These are phyloP conservation scores for Zhuliangozyma blackwelliae DNA, from an alignment of 1,139 yeast species.

Conservation along the genomic window DNA sequence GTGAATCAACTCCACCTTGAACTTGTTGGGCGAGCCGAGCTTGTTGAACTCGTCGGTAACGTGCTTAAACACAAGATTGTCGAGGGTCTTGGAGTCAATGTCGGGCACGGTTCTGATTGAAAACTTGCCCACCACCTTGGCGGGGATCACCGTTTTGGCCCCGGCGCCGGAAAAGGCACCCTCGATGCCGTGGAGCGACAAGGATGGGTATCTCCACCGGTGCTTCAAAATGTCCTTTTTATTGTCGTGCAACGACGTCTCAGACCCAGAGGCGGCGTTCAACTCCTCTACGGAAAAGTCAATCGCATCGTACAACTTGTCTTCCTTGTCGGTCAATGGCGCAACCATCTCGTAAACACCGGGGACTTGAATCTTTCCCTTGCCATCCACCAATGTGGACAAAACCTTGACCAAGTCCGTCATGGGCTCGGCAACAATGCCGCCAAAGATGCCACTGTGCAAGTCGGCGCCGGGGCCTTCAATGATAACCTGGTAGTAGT, in stretches of 20 bases:
- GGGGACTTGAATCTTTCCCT: slow-evolving; percentile 80
- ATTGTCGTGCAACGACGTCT: slow-evolving; percentile 71
- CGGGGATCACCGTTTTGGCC: slow-evolving; percentile 97
- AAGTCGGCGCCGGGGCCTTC: slow-evolving; percentile 95
- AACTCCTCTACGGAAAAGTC: slow-evolving; percentile 83
- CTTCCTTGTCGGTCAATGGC: slow-evolving; percentile 79
- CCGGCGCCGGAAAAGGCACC: slow-evolving; percentile 96
- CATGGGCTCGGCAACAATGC: slow-evolving; percentile 96
- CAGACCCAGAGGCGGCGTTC: slow-evolving; percentile 83
- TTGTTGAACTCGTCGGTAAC: slow-evolving; percentile 61
- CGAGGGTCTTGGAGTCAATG: slow-evolving; percentile 76
- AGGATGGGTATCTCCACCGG: slow-evolving; percentile 97
- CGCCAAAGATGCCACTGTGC: slow-evolving; percentile 97
- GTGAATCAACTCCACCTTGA: slow-evolving; percentile 74
- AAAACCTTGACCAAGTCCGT: slow-evolving; percentile 80
- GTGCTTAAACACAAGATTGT: slow-evolving; percentile 69
- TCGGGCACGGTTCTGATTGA: slow-evolving; percentile 96
- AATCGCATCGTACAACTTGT: slow-evolving; percentile 72
- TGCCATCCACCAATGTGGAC: slow-evolving; percentile 69
- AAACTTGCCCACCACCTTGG: slow-evolving; percentile 90
- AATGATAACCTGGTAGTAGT: slow-evolving; percentile 78
- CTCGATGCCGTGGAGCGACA: slow-evolving; percentile 93
- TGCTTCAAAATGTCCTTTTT: slow-evolving; percentile 89
- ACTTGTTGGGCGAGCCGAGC: slow-evolving; percentile 71
- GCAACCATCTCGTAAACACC: slow-evolving; percentile 95